Evolutionary conservation across 352 stramenopile species (phyloP), one percentile per base, ranked within the genome.

Genomic region (Phytophthora lateralis): DNA sequence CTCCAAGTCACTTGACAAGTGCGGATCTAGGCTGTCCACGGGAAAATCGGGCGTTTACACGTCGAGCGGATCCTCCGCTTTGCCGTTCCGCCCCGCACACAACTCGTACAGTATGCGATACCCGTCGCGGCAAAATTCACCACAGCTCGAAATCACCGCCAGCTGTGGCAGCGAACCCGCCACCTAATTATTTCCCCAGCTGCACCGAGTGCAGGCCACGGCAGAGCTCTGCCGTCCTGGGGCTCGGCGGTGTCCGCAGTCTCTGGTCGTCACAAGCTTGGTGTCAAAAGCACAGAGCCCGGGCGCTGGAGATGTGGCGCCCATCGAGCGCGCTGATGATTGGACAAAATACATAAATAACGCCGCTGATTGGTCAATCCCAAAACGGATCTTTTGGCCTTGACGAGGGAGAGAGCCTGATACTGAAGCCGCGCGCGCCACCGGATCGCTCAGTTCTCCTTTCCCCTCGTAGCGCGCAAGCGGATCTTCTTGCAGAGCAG

Each of bases 321-420:
- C 21, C 18, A 63, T 17, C 9, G 46, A 30, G 4, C 26, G 26
- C 26, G 26, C 7, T 15, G 17, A 4, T 55, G 54, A 69, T 72
- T 72, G 64, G 64, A 41, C 43, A 12, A 8, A 24, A 24, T 3
- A 24, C 1, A 24, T 24, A 1, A 3, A 30, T 2, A 2, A 4
- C 26, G 26, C 7, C 18, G 24, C 11, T 55, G 54, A 69, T 72
- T 72, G 64, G 64, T 35, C 43, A 12, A 8, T 15, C 45, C 7
- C 20, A 32, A 69, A 64, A 39, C 53, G 59, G 59, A 73, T 73
- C 64, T 69, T 73, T 69, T 38, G 45, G 18, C 24, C 29, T 6
- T 24, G 21, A 42, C 32, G 26, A 29, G 54, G 29, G 47, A 64
- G 53, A 61, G 34, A 61, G 49, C 18, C 9, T 11, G 35, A 41